Conservation (phyloP, 495 filamentous ascomycete genomes). For the Penicillium coffeae region DNA sequence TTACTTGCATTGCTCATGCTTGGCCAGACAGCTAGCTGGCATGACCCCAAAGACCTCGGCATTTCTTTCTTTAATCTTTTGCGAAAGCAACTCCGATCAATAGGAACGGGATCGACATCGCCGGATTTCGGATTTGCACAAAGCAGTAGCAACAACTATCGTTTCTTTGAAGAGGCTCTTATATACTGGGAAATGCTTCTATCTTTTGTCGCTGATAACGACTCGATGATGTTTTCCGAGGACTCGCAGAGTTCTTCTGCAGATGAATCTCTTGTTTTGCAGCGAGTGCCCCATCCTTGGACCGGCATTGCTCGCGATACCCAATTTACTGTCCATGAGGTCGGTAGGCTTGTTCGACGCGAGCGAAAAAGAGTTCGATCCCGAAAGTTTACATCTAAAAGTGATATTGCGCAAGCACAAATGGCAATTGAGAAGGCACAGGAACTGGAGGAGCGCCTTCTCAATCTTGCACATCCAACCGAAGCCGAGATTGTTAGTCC, state of each 20-base stretch:
- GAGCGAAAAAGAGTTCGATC: slow-evolving; percentile 43
- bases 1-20: slow-evolving; percentile 52
- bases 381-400: slow-evolving; percentile 33
- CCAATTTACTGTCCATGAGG: slow-evolving; percentile 52
- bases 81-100: slow-evolving; percentile 40
- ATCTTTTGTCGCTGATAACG: slow-evolving; percentile 50
- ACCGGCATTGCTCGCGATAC: slow-evolving; percentile 54
- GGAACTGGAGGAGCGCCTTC: slow-evolving; percentile 48
- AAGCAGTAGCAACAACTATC: slow-evolving; percentile 44
- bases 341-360: slow-evolving; percentile 48
- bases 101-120: slow-evolving; percentile 13
- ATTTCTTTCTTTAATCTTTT: slow-evolving; percentile 46
- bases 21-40: slow-evolving; percentile 56
- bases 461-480: slow-evolving; percentile 44
- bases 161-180: slow-evolving; percentile 56
- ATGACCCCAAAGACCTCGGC: slow-evolving; percentile 51
- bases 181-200: slow-evolving; percentile 61
- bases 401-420: slow-evolving; percentile 38
- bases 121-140: slow-evolving; percentile 15
- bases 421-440: slow-evolving; percentile 44
- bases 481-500: slow-evolving; percentile 49
- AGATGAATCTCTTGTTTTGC: slow-evolving; percentile 31
- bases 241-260: slow-evolving; percentile 8
- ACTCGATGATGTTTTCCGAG: slow-evolving; percentile 27
- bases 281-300: slow-evolving; percentile 54